Evolutionary conservation across 1,284 basidiomycete species (phyloP).

Genomic region (Ganoderma meredithae): DNA sequence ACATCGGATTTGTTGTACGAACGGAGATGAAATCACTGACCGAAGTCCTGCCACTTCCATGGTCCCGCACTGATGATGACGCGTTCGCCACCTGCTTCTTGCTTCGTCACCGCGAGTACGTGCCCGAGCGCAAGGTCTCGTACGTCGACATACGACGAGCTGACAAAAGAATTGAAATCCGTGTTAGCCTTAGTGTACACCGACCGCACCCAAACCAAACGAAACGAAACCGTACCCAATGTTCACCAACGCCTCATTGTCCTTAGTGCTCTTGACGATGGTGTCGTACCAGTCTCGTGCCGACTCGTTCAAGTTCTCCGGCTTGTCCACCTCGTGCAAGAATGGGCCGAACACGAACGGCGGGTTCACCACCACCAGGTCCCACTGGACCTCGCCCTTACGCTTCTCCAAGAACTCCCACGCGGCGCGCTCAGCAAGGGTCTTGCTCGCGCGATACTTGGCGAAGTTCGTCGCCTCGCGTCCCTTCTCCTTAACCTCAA

Average conservation of each 20-base stretch:
- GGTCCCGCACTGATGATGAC: conserved; percentile 46
- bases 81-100: conserved; percentile 61
- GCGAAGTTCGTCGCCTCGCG: conserved; percentile 46
- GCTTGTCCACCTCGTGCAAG: conserved; percentile 58
- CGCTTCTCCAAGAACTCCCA: conserved; percentile 66
- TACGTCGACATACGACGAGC: conserved; percentile 59
- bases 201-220: not conserved
- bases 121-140: conserved; percentile 69
- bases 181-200: not conserved
- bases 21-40: conserved; percentile 20
- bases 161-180: not conserved
- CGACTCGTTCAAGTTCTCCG: conserved; percentile 64
- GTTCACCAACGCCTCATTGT: conserved; percentile 29
- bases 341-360: conserved; percentile 55
- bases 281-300: conserved; percentile 44
- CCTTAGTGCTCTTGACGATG: conserved; percentile 36
- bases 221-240: conserved; percentile 13
- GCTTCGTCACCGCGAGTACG: conserved; percentile 55
- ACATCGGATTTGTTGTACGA: too few species aligned
- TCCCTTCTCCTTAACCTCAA: conserved; percentile 60
- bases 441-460: conserved; percentile 70
- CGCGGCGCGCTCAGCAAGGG: conserved; percentile 70
- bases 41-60: conserved; percentile 38
- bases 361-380: conserved; percentile 63
- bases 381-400: conserved; percentile 56